A percentile compares a stretch with the other conserved stretches of the same genome.
Conservation (phyloP, 768 basidiomycete genomes). For the Paxillus rubicundulus region DNA sequence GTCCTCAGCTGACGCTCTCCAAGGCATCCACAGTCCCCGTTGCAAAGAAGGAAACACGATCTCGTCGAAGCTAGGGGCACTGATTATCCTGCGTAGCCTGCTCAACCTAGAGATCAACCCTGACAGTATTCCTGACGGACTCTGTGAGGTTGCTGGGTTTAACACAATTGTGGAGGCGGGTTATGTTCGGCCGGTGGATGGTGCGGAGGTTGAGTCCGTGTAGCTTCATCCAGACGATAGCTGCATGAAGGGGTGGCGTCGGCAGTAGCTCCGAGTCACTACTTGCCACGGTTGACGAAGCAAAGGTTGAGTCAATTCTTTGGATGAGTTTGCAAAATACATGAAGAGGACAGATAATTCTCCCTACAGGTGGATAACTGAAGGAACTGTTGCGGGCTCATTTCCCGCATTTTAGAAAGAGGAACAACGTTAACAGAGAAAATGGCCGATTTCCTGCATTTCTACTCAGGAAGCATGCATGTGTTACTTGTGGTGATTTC, state of each 20-base stretch:
- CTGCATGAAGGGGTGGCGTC: not conserved
- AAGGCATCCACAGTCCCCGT: slow-evolving; percentile 63
- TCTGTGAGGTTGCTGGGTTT: slow-evolving; percentile 27
- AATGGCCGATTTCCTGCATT: too few species aligned
- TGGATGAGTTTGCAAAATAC: too few species aligned
- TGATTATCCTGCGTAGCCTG: slow-evolving; percentile 60
- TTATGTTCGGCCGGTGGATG: slow-evolving; percentile 43
- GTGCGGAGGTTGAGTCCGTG: slow-evolving; percentile 46
- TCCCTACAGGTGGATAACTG: too few species aligned
- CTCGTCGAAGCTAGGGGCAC: slow-evolving; percentile 72
- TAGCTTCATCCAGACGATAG: not conserved
- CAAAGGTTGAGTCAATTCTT: too few species aligned
- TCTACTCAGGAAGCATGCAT: too few species aligned
- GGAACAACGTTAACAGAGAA: too few species aligned
- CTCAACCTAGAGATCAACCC: slow-evolving; percentile 45
- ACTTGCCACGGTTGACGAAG: too few species aligned
- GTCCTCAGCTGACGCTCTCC: too few species aligned
- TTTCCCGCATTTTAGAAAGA: too few species aligned
- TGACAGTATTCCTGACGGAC: slow-evolving; percentile 36
- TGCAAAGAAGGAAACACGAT: slow-evolving; percentile 77
- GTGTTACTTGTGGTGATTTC: too few species aligned
- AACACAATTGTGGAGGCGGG: slow-evolving; percentile 57
- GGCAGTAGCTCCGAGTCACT: not conserved
- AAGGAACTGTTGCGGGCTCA: too few species aligned
- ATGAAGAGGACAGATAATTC: too few species aligned